Conservation (phyloP, 192 early-diverging fungal genomes). For the Umbelopsis sp. region DNA sequence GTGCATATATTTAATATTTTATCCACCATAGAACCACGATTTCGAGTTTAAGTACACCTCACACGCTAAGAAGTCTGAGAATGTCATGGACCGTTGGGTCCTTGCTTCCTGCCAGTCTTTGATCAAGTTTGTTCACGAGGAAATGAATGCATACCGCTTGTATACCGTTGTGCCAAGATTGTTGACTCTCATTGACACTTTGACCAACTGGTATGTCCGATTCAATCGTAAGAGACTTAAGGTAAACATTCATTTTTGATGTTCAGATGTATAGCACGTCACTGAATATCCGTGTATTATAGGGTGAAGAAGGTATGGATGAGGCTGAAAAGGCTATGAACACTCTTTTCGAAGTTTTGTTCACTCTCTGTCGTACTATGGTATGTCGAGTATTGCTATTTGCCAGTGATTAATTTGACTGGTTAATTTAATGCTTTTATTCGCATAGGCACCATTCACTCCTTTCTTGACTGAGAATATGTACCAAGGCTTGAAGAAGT, state of each 20-base stretch:
- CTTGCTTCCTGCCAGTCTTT: conserved; percentile 92
- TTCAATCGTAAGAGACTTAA: conserved; percentile 98
- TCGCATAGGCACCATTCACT: conserved; percentile 83
- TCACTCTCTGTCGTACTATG: conserved; percentile 90
- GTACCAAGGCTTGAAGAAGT: conserved; percentile 91
- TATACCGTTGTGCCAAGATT: conserved; percentile 97
- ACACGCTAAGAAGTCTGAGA: conserved; percentile 66
- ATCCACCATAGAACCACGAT: conserved; percentile 52
- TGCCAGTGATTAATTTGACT: too few species aligned
- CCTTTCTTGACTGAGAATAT: conserved; percentile 97
- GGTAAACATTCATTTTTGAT: conserved; percentile 10
- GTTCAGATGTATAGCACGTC: too few species aligned
- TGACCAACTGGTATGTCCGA: conserved; percentile 99
- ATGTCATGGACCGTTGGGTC: conserved; percentile 99
- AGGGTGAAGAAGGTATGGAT: conserved; percentile 86
- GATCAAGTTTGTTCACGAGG: conserved; percentile 89
- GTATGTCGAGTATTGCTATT: conserved; percentile 35
- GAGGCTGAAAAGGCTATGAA: conserved; percentile 88
- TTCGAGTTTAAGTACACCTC: conserved; percentile 84
- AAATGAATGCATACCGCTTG: conserved; percentile 95
- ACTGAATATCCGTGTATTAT: background rate
- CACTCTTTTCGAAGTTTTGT: conserved; percentile 94
- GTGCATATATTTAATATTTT: background rate
- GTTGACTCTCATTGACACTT: conserved; percentile 84
- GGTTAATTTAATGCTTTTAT: too few species aligned